Percentiles rank a stretch among this genome's conserved stretches.
phyloP scores from a whole-genome alignment of 2,329 filamentous ascomycete species.

The Aspergillus oerlinghausenensis region DNA sequence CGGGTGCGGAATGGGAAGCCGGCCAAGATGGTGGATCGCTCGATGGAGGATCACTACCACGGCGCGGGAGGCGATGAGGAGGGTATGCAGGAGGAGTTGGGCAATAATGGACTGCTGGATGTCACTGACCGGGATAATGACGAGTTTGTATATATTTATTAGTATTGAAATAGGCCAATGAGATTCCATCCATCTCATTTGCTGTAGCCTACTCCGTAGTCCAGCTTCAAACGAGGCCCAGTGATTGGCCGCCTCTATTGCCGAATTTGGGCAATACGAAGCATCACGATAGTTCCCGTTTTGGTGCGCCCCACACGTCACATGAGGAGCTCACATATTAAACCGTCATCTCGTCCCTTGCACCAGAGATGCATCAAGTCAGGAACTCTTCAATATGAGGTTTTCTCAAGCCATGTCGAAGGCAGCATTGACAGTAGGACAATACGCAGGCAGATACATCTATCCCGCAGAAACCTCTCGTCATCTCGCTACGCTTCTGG shows the following conservation, averaged over 20 bases:
- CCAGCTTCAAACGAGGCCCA: too few relatives aligned
- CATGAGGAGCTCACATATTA: not conserved
- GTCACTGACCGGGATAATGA: slow-evolving; percentile 63
- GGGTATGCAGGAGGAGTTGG: slow-evolving; percentile 29
- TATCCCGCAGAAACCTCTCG: slow-evolving; percentile 19
- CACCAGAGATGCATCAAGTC: too few relatives aligned
- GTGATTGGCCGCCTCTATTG: not conserved
- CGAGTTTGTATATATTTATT: slow-evolving; percentile 63
- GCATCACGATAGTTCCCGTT: not conserved
- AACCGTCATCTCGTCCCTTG: not conserved
- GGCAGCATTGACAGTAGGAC: not conserved
- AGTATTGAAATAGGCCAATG: not conserved
- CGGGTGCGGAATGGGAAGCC: slow-evolving; percentile 58
- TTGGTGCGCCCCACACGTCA: too few relatives aligned
- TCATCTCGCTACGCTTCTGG: slow-evolving; percentile 24
- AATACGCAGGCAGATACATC: slow-evolving; percentile 5
- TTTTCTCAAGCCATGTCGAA: not conserved
- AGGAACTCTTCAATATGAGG: not conserved
- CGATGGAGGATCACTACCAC: slow-evolving; percentile 55
- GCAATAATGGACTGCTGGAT: slow-evolving; percentile 54
- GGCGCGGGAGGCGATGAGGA: slow-evolving; percentile 17
- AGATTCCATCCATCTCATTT: not conserved
- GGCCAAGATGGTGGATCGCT: slow-evolving; percentile 55
- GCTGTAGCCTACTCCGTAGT: not conserved
- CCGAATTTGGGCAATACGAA: not conserved